Percentiles rank a stretch among this genome's conserved stretches.
These are phyloP conservation scores for Suhomyces prunicola DNA, from an alignment of 805 yeast species.

Conservation along the genomic window DNA sequence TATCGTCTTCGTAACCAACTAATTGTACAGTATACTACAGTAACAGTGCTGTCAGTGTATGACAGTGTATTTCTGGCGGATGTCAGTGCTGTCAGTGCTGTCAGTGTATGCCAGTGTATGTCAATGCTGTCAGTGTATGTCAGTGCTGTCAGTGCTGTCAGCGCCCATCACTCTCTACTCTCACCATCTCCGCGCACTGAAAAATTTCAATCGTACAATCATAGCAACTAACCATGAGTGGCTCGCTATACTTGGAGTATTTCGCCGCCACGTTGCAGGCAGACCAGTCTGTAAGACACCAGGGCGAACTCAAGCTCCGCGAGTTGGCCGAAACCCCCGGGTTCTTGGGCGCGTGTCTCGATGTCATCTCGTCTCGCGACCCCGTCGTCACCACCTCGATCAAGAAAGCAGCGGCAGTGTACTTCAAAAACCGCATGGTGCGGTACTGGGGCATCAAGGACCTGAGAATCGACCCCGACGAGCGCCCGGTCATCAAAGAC, in stretches of 20 bases:
- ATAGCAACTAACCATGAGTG: slow-evolving; percentile 53
- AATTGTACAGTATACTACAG: no score
- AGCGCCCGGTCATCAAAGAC: slow-evolving; percentile 69
- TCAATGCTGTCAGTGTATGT: no score
- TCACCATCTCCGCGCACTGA: no score
- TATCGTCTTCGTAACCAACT: no score
- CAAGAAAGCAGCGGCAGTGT: slow-evolving; percentile 74
- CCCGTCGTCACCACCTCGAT: slow-evolving; percentile 29
- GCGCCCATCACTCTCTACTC: no score
- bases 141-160: no score
- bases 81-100: no score
- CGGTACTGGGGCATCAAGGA: slow-evolving; percentile 52
- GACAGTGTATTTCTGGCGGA: no score
- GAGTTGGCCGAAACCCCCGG: slow-evolving; percentile 61
- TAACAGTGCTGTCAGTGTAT: no score
- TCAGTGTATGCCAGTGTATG: no score
- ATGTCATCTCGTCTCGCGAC: slow-evolving; percentile 56
- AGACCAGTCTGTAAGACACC: slow-evolving; percentile 54
- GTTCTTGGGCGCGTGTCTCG: slow-evolving; percentile 79
- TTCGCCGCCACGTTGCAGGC: slow-evolving; percentile 77
- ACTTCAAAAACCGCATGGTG: slow-evolving; percentile 70
- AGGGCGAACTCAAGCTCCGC: slow-evolving; percentile 68
- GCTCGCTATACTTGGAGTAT: slow-evolving; percentile 62
- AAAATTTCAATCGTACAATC: no score
- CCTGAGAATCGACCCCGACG: slow-evolving; percentile 55